Conservation (phyloP, 2,329 filamentous ascomycete genomes). For the Ophiostoma australiae region DNA sequence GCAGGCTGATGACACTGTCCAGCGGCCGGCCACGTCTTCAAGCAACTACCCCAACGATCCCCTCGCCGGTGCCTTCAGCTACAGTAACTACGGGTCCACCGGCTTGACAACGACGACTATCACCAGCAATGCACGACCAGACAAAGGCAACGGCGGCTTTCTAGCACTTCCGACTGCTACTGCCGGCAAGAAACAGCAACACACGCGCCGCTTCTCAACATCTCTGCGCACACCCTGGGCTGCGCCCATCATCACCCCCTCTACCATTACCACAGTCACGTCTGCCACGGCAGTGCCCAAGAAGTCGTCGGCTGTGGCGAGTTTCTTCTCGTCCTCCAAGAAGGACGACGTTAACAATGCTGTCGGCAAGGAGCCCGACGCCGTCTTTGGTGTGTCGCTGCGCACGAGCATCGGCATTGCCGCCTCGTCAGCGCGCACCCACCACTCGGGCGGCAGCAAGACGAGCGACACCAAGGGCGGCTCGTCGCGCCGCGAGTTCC, state of each 20-base stretch:
- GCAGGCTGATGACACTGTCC: neutral
- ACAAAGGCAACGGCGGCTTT: neutral
- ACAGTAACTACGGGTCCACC: neutral
- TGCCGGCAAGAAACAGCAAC: neutral
- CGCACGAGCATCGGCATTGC: conserved; percentile 40
- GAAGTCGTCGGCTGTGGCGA: neutral
- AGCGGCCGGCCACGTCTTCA: neutral
- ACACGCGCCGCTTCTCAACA: conserved; percentile 31
- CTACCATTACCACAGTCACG: neutral
- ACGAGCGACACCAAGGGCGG: neutral
- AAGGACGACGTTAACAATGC: neutral
- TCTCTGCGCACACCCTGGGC: conserved; percentile 34
- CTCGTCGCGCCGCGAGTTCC: conserved; percentile 37
- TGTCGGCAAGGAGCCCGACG: conserved; percentile 27
- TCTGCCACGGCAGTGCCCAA: neutral
- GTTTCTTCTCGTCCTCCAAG: neutral
- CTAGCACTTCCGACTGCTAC: neutral
- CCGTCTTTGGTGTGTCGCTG: conserved; percentile 40
- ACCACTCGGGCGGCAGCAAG: conserved; percentile 35
- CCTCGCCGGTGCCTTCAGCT: neutral
- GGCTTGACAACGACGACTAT: neutral
- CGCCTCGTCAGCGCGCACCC: conserved; percentile 38
- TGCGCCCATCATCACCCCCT: conserved; percentile 3
- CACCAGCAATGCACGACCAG: neutral
- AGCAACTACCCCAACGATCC: neutral